Base-by-base conservation (phyloP, 2,329 filamentous ascomycete species). In the Helotiales sp. region DNA sequence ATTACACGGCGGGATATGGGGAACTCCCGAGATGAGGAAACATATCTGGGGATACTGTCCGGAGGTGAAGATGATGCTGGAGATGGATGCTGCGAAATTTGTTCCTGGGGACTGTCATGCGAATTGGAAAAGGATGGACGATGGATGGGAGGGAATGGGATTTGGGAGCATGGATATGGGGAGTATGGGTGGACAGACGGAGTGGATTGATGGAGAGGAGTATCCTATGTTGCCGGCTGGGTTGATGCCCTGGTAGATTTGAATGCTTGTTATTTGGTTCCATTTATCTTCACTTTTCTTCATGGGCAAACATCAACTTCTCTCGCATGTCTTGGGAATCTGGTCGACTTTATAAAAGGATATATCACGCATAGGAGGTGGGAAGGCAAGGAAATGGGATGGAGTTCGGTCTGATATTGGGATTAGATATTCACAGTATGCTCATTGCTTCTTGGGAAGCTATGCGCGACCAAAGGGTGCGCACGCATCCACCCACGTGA, bases 21-120 rank as follows among this genome's bases (percentile, higher is more conserved):
- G 79, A 25, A 76, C 72, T 4, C 76, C 76, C 0, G 72, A 75
- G 60, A 64, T 74, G 66, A 72, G 82, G 25, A 74, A 75, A 59
- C 77, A 82, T 59, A 78, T 84, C 40, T 83, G 79, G 77, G 73
- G 77, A 27, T 84, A 84, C 68, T 84, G 81, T 59, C 82, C 82
- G 1, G 82, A 85, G 67, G 74, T 84, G 29, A 84, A 83, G 73
- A 80, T 84, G 75, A 81, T 77, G 46, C 68, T 84, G 27, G 71
- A 72, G 50, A 84, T 84, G 81, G 80, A 83, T 61, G 77, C 76
- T 6, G 79, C 77, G 42, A 72, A 76, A 59, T 81, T 75, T 59
- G 75, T 83, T 5, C 79, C 79, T 1, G 80, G 80, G 6, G 64
- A 74, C 7, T 82, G 79, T 61, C 69, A 74, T 33, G 65, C 69